phyloP scores from a whole-genome alignment of 177 flowering plant species.

The Telopea speciosissima region DNA sequence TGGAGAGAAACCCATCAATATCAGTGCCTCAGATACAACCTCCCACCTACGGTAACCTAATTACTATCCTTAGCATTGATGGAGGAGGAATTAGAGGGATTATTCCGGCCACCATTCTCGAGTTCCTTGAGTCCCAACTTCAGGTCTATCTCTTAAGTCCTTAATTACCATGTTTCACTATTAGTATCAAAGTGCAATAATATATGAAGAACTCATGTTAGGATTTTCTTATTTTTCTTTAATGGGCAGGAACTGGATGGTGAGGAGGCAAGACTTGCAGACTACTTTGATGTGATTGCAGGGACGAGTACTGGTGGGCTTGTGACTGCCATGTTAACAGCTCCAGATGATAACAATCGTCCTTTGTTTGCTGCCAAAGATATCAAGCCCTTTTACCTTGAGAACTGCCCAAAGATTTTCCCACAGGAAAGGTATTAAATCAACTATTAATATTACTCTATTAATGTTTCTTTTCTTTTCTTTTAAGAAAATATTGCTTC shows the following conservation, averaged over 20 bases:
- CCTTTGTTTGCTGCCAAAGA: background rate
- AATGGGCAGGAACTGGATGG: background rate
- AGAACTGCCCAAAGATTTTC: background rate
- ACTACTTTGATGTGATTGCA: background rate
- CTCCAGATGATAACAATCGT: background rate
- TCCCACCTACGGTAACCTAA: constrained; percentile 29
- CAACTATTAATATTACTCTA: too few species aligned
- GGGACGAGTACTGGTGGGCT: background rate
- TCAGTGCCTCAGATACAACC: constrained; percentile 13
- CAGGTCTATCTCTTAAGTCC: background rate
- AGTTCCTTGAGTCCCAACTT: background rate
- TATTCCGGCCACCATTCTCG: background rate
- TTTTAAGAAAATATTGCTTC: too few species aligned
- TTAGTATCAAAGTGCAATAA: background rate
- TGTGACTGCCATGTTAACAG: background rate
- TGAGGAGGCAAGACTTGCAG: background rate
- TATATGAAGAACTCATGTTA: background rate
- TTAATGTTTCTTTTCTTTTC: too few species aligned
- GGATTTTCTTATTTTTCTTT: background rate
- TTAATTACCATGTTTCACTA: background rate
- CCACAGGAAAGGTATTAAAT: background rate
- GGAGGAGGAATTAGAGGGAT: background rate
- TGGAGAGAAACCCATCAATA: constrained; percentile 1
- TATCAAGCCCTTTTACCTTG: background rate
- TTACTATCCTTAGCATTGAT: constrained; percentile 21